Evolutionary conservation across 495 filamentous ascomycete genomes (phyloP).

Genomic region (Aspergillus kassunensis): DNA sequence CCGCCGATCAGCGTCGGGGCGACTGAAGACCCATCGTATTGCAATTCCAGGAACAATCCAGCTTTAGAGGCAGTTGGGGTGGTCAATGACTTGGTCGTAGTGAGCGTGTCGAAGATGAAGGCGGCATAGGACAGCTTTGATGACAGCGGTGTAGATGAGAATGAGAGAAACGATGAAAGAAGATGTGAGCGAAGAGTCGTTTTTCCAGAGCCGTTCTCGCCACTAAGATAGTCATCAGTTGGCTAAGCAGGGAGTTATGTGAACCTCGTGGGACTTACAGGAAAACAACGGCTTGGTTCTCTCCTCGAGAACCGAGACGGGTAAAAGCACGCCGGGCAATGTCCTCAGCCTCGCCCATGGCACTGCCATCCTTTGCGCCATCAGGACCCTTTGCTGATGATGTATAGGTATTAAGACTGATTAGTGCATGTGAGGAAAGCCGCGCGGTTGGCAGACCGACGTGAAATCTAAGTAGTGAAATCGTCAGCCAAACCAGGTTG

Average conservation of each 20-base stretch:
- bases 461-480: slow-evolving; percentile 58
- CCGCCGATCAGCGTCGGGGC: slow-evolving; percentile 84
- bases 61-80: slow-evolving; percentile 94
- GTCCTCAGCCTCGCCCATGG: slow-evolving; percentile 83
- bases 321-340: slow-evolving; percentile 80
- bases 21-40: slow-evolving; percentile 86
- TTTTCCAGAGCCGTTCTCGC: slow-evolving; percentile 94
- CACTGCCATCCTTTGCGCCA: slow-evolving; percentile 81
- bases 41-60: slow-evolving; percentile 89
- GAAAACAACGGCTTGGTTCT: slow-evolving; percentile 91
- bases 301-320: slow-evolving; percentile 79
- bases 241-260: not conserved
- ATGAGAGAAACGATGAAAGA: slow-evolving; percentile 75
- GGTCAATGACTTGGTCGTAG: slow-evolving; percentile 94
- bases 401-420: slow-evolving; percentile 90
- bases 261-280: slow-evolving; percentile 55
- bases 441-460: slow-evolving; percentile 78
- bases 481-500: slow-evolving; percentile 14
- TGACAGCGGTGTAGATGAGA: slow-evolving; percentile 86
- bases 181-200: slow-evolving; percentile 88
- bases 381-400: slow-evolving; percentile 82
- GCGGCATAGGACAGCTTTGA: slow-evolving; percentile 88
- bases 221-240: slow-evolving; percentile 46
- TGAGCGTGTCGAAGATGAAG: slow-evolving; percentile 92
- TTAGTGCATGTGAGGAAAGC: slow-evolving; percentile 84